These are phyloP conservation scores for Saturnispora ahearnii DNA, from an alignment of 805 yeast genomes.

Conservation along the genomic window DNA sequence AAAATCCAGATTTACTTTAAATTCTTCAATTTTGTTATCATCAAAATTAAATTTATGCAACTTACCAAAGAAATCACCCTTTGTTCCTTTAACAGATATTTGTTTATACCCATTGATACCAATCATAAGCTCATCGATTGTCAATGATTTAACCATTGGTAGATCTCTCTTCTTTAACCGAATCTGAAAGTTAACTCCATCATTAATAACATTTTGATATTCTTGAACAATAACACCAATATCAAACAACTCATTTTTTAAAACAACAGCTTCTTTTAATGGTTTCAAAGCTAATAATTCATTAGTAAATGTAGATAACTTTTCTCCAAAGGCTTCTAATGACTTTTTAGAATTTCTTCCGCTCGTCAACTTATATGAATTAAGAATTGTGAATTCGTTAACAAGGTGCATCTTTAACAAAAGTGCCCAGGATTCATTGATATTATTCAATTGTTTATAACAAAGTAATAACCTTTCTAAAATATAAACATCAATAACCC, in stretches of 20 bases:
- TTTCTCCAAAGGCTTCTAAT: not conserved
- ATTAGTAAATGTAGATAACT: not conserved
- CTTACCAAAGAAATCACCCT: not conserved
- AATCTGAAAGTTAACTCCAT: slow-evolving; percentile 25
- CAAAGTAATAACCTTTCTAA: slow-evolving; percentile 33
- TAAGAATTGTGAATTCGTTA: not conserved
- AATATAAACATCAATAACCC: slow-evolving; percentile 24
- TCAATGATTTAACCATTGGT: slow-evolving; percentile 13
- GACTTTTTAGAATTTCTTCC: not conserved
- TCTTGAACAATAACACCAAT: slow-evolving; percentile 6
- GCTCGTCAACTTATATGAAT: not conserved
- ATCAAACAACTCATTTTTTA: slow-evolving; percentile 2
- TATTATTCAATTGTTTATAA: slow-evolving; percentile 25
- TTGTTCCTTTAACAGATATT: not conserved
- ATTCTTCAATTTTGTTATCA: not conserved
- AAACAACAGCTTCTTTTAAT: slow-evolving; percentile 1
- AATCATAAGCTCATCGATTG: slow-evolving; percentile 16
- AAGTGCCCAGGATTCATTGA: slow-evolving; percentile 27
- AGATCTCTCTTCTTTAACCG: slow-evolving; percentile 23
- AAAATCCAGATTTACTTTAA: slow-evolving; percentile 7
- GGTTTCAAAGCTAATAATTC: slow-evolving; percentile 2
- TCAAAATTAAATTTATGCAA: not conserved
- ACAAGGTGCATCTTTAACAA: slow-evolving; percentile 25
- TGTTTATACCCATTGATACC: slow-evolving; percentile 15
- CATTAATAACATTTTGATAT: slow-evolving; percentile 6